Evolutionary conservation across 441 rosid species (phyloP).

Genomic region (Pelargonium australe): DNA sequence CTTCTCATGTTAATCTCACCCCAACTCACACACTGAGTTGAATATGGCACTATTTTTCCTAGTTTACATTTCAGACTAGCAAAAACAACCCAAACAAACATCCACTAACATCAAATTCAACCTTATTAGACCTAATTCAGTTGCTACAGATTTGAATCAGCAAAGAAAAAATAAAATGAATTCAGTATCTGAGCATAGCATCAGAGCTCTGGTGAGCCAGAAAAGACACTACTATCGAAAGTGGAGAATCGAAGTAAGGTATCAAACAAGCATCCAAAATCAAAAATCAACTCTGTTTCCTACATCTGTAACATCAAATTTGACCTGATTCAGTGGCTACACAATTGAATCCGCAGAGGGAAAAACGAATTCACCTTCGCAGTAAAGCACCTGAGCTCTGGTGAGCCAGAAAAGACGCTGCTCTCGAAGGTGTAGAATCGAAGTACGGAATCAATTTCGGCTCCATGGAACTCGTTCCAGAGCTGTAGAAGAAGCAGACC

Average conservation of each 20-base stretch:
- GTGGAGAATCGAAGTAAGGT: slow-evolving; percentile 36
- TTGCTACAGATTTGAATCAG: neutral
- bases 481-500: slow-evolving; percentile 44
- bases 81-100: neutral
- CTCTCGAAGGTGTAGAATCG: slow-evolving; percentile 35
- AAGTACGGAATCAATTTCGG: slow-evolving; percentile 42
- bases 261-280: slow-evolving; percentile 19
- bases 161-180: neutral
- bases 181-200: slow-evolving; percentile 23
- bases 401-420: slow-evolving; percentile 31
- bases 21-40: no score
- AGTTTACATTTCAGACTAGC: no score
- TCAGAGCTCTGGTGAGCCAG: slow-evolving; percentile 35
- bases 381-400: slow-evolving; percentile 35
- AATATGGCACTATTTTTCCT: no score
- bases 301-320: neutral
- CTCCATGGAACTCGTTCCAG: slow-evolving; percentile 40
- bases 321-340: neutral
- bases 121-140: neutral
- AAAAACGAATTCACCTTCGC: slow-evolving; percentile 23
- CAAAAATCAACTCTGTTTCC: neutral
- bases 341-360: neutral
- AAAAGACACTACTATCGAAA: slow-evolving; percentile 31
- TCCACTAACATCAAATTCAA: neutral
- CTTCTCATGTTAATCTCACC: no score